These are phyloP conservation scores for Lepidium campestre DNA, from an alignment of 441 rosid genomes.

Conservation along the genomic window DNA sequence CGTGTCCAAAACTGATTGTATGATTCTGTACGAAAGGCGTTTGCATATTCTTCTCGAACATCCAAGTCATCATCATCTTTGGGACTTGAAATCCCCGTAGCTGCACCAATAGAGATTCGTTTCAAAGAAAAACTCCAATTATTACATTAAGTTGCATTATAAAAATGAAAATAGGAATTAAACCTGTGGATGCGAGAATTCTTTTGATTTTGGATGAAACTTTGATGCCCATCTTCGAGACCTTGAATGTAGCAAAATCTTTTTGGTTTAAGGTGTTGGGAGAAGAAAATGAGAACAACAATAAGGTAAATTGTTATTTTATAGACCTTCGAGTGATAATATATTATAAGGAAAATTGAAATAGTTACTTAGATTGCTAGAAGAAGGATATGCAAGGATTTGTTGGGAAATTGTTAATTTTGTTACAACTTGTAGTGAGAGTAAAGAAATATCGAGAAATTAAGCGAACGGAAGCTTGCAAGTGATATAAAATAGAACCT, in stretches of 20 bases:
- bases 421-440: slow-evolving; percentile 22
- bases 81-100: slow-evolving; percentile 14
- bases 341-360: not conserved
- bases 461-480: slow-evolving; percentile 8
- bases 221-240: slow-evolving; percentile 5
- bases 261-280: not conserved
- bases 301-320: not conserved
- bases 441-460: slow-evolving; percentile 13
- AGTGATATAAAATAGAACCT: slow-evolving; percentile 9
- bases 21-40: slow-evolving; percentile 79
- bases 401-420: slow-evolving; percentile 15
- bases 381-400: not conserved
- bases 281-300: slow-evolving; percentile 2
- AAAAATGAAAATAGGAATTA: not conserved
- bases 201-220: slow-evolving; percentile 26
- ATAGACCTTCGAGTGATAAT: slow-evolving; percentile 2
- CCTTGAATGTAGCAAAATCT: not conserved
- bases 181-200: slow-evolving; percentile 24
- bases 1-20: slow-evolving; percentile 72
- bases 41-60: slow-evolving; percentile 73
- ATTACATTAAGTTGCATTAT: too few relatives aligned
- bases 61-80: slow-evolving; percentile 27
- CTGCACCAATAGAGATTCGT: not conserved
- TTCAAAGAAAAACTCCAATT: too few relatives aligned
- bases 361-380: not conserved